Conservation (phyloP, 306 rosid species). For the Malus sylvestris region DNA sequence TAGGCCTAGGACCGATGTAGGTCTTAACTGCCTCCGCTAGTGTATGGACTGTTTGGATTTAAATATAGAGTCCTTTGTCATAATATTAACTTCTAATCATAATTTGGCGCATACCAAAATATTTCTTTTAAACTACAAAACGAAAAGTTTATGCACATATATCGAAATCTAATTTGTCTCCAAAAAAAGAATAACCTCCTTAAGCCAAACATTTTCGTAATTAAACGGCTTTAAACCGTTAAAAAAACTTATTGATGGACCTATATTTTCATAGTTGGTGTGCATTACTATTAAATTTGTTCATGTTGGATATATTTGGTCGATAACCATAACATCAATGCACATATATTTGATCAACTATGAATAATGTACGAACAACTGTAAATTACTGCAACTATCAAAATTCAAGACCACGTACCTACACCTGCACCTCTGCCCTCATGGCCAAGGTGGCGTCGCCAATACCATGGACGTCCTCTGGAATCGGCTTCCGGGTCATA, state of each 20-base stretch:
- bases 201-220: too few species aligned
- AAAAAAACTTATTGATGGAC: background rate
- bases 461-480: background rate
- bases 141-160: too few species aligned
- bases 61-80: background rate
- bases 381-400: background rate
- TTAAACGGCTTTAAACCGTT: too few species aligned
- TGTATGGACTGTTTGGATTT: background rate
- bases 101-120: too few species aligned
- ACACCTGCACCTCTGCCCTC: background rate
- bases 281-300: background rate
- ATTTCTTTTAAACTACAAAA: too few species aligned
- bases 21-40: too few species aligned
- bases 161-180: background rate
- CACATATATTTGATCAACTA: background rate
- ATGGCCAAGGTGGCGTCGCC: background rate
- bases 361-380: background rate
- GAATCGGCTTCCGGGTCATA: slow-evolving; percentile 4
- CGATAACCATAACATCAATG: background rate
- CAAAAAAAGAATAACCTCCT: too few species aligned
- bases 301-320: background rate
- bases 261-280: background rate
- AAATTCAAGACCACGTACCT: background rate
- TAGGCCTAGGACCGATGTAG: too few species aligned
- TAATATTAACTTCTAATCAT: too few species aligned